Evolutionary conservation across 768 basidiomycete genomes (phyloP).

Genomic region (Kwoniella mangroviensis): DNA sequence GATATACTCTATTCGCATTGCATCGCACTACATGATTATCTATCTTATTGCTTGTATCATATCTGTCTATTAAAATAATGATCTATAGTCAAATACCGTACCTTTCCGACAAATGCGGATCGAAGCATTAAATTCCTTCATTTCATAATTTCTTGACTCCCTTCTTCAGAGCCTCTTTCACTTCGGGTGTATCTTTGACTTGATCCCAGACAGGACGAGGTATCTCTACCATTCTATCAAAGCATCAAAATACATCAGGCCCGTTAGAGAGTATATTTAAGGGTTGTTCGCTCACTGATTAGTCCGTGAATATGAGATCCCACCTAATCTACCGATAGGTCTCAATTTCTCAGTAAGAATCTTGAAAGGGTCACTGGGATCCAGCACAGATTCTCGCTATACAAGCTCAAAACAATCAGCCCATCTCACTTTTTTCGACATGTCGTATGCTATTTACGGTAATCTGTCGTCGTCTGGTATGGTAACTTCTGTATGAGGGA

Average conservation of each 20-base stretch:
- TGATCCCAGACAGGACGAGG: constrained; percentile 60
- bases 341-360: constrained; percentile 48
- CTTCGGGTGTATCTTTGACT: constrained; percentile 56
- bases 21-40: not conserved
- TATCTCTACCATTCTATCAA: constrained; percentile 51
- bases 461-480: too few relatives aligned
- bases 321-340: constrained; percentile 63
- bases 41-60: not conserved
- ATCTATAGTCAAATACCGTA: not conserved
- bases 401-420: not conserved
- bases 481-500: too few relatives aligned
- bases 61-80: not conserved
- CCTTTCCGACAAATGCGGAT: not conserved
- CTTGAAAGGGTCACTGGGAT: constrained; percentile 42
- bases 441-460: too few relatives aligned
- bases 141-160: constrained; percentile 20
- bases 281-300: constrained; percentile 30
- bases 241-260: too few relatives aligned
- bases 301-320: constrained; percentile 55
- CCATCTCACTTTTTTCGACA: too few relatives aligned
- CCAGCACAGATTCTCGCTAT: constrained; percentile 48
- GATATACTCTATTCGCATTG: not conserved
- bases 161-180: constrained; percentile 30
- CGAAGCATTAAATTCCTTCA: not conserved
- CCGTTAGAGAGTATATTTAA: too few relatives aligned